These are phyloP conservation scores for Vigna hirtella DNA, from an alignment of 306 rosid species.

Conservation along the genomic window DNA sequence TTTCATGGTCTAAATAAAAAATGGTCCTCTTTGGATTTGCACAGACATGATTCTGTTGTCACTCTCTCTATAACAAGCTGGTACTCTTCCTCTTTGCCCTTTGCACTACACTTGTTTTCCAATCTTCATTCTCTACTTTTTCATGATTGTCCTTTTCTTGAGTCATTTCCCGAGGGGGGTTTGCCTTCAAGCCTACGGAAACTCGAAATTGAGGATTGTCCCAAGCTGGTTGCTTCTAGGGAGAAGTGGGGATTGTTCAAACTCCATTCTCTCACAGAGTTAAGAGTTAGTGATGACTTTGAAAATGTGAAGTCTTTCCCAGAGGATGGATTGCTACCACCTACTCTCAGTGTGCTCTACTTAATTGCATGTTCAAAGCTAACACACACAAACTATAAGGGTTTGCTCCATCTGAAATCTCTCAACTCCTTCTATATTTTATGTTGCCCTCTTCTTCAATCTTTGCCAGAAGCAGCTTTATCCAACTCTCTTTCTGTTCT, in stretches of 20 bases:
- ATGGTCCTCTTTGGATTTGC: neutral
- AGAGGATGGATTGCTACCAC: slow-evolving; percentile 35
- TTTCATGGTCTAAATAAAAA: neutral
- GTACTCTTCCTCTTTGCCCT: slow-evolving; percentile 31
- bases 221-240: slow-evolving; percentile 22
- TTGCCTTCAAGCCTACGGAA: neutral
- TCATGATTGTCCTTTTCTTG: neutral
- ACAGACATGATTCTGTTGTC: neutral
- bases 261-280: slow-evolving; percentile 11
- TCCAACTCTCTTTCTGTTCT: slow-evolving; percentile 16
- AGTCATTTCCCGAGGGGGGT: neutral
- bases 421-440: fast-evolving
- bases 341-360: neutral
- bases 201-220: neutral
- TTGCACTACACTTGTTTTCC: neutral
- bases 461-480: slow-evolving; percentile 36
- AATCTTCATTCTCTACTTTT: neutral
- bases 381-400: slow-evolving; percentile 17
- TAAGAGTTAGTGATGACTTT: neutral
- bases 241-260: slow-evolving; percentile 42
- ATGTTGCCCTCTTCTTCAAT: neutral
- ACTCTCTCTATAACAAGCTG: neutral
- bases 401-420: slow-evolving; percentile 42
- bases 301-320: slow-evolving; percentile 31
- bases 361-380: neutral